Evolutionary conservation across 768 basidiomycete genomes (phyloP), one percentile per base, ranked within the genome.

Genomic region (Russula compacta): DNA sequence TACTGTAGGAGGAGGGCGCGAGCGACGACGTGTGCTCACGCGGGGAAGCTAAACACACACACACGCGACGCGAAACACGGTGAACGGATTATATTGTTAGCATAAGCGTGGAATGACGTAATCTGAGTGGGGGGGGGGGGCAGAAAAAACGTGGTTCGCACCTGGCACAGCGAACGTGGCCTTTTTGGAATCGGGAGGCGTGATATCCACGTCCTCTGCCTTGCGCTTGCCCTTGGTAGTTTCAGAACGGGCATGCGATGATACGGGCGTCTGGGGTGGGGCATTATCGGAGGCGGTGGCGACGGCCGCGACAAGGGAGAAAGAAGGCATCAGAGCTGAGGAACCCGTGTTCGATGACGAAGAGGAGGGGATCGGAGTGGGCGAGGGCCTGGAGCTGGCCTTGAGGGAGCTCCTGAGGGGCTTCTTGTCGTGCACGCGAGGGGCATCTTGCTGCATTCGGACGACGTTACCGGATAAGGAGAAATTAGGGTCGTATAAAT

Each of bases 1-100:
- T 82, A 63, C 82, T 79, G 67, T 81, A 89, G 6, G 87, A 86
- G 1, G 88, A 87, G 0, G 89, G 88, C 0, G 86, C 84, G 61
- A 79, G 79, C 15, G 80, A 79, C 7, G 81, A 76, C 19, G 71
- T 70, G 10, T 71, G 73, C 2, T 62, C 55, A 40, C 65, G 69
- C 44, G 66, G 69, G 19, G 70, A 62, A 46, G 70, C 72, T 74
- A 48, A 52, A 29, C 24, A 29, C 3, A 29, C 24, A 29, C 24
- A 3, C 24, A 29, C 24, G 24, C 24, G 24, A 29, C 24, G 24
- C 24, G 24, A 29, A 29, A 29, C 24, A 29, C 24, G 24, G 24
- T 29, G 46, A 21, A 6, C 24, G 46, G 46, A 14, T 24, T 24
- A 24, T 32, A 8, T 39, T 39, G 40, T 59, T 19, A 59, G 50